These are phyloP conservation scores for Zymoseptoria brevis DNA, from an alignment of 2,329 filamentous ascomycete genomes.

Conservation along the genomic window DNA sequence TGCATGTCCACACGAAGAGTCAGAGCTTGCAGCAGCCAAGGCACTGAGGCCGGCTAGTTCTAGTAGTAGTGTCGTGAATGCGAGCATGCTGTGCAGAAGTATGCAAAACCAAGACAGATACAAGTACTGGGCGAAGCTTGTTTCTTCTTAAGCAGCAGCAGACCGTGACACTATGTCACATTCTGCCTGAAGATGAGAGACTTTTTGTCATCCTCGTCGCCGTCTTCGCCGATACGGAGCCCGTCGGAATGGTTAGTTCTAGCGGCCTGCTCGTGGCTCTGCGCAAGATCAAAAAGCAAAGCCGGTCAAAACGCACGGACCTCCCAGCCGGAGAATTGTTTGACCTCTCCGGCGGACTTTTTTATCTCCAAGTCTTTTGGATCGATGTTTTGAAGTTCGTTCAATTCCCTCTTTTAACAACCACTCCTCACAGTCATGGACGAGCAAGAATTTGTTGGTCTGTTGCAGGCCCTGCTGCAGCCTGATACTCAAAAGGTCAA, in stretches of 20 bases:
- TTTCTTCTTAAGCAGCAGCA: neutral
- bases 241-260: neutral
- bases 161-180: neutral
- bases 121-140: neutral
- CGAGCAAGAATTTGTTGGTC: slow-evolving; percentile 72
- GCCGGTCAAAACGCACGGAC: neutral
- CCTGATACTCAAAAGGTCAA: slow-evolving; percentile 73
- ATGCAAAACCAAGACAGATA: neutral
- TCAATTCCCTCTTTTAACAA: neutral
- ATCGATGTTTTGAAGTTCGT: neutral
- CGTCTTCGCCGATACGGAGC: neutral
- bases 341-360: neutral
- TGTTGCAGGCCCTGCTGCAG: slow-evolving; percentile 80
- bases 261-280: neutral
- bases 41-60: neutral
- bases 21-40: neutral
- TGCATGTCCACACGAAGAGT: neutral
- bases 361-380: no score
- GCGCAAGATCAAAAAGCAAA: neutral
- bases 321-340: neutral
- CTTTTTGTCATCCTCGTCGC: neutral
- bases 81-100: neutral
- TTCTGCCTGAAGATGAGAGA: neutral
- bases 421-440: slow-evolving; percentile 49
- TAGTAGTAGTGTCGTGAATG: neutral